phyloP scores from a whole-genome alignment of 768 basidiomycete species.

The Podaxis sp. region DNA sequence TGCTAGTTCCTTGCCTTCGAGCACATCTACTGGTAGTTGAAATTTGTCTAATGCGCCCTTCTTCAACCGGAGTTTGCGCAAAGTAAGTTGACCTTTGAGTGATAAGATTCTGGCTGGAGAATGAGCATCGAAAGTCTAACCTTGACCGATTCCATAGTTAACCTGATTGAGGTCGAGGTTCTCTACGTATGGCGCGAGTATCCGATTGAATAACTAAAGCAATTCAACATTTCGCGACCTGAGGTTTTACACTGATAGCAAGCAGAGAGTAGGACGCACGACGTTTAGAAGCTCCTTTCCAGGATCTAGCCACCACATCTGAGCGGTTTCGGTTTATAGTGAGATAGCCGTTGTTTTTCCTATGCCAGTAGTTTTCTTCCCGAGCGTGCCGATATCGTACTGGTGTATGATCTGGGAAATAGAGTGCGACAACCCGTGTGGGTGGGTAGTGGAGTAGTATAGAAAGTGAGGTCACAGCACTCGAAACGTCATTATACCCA shows the following conservation, averaged over 20 bases:
- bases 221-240: not conserved
- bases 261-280: conserved; percentile 36
- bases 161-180: conserved; percentile 94
- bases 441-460: not conserved
- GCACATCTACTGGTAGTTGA: conserved; percentile 89
- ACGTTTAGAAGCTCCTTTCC: conserved; percentile 82
- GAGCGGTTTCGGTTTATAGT: not conserved
- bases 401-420: not conserved
- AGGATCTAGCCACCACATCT: conserved; percentile 86
- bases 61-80: conserved; percentile 83
- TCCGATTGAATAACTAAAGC: conserved; percentile 77
- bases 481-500: conserved; percentile 10
- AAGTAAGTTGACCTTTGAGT: conserved; percentile 62
- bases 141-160: conserved; percentile 89
- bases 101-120: not conserved
- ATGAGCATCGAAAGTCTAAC: conserved; percentile 28
- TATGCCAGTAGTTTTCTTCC: not conserved
- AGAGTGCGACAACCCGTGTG: not conserved
- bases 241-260: not conserved
- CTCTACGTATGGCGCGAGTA: conserved; percentile 93
- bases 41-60: conserved; percentile 94
- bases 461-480: not conserved
- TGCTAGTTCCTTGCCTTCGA: conserved; percentile 60
- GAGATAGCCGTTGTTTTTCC: not conserved
- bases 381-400: not conserved